These are phyloP conservation scores for Apiospora arundinis DNA, from an alignment of 2,329 filamentous ascomycete genomes.

Conservation along the genomic window DNA sequence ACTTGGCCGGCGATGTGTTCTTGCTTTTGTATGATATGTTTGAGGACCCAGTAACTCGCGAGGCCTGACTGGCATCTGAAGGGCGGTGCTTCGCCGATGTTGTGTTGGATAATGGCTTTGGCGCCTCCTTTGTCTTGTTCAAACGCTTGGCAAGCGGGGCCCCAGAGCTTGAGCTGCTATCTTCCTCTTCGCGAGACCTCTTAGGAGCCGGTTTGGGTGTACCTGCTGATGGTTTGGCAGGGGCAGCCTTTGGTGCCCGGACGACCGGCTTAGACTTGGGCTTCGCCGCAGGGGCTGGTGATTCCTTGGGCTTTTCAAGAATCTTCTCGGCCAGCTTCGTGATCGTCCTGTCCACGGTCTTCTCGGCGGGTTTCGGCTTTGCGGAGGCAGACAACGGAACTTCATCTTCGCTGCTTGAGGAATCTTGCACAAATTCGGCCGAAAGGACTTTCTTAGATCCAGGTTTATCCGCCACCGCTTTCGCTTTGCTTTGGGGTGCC, in stretches of 20 bases:
- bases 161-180: constrained; percentile 66
- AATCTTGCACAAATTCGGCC: constrained; percentile 62
- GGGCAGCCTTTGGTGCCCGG: constrained; percentile 36
- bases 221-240: constrained; percentile 37
- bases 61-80: constrained; percentile 56
- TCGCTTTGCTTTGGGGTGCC: constrained; percentile 51
- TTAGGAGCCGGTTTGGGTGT: constrained; percentile 47
- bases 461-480: constrained; percentile 43
- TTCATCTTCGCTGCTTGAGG: constrained; percentile 60
- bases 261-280: constrained; percentile 44
- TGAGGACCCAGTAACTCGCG: constrained; percentile 49
- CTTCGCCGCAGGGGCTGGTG: constrained; percentile 32
- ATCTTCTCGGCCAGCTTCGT: constrained; percentile 29
- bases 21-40: constrained; percentile 54
- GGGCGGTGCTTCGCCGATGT: constrained; percentile 51
- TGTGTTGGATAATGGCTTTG: constrained; percentile 40
- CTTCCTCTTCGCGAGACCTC: constrained; percentile 58
- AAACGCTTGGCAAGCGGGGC: constrained; percentile 62
- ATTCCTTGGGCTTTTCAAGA: constrained; percentile 35
- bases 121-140: constrained; percentile 54
- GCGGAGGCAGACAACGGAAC: constrained; percentile 48
- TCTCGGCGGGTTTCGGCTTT: constrained; percentile 40
- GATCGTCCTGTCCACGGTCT: constrained; percentile 27
- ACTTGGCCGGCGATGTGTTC: constrained; percentile 65
- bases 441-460: constrained; percentile 55